Evolutionary conservation across 768 basidiomycete genomes (phyloP).

Genomic region (Tylopilus plumbeoviolaceoides): DNA sequence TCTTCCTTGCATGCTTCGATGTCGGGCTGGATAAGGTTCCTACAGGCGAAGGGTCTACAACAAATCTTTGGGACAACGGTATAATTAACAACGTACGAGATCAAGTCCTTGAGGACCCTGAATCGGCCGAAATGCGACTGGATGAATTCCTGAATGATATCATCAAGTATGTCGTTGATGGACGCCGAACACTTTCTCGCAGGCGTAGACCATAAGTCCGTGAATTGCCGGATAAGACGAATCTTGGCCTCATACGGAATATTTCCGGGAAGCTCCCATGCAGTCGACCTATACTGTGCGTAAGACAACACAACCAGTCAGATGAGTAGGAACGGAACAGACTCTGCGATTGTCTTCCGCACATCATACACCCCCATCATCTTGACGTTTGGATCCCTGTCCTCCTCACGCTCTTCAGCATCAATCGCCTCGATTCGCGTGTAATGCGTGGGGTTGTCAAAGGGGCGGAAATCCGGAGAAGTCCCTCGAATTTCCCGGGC

Average conservation of each 20-base stretch:
- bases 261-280: slow-evolving; percentile 42
- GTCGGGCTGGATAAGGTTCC: slow-evolving; percentile 26
- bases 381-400: neutral
- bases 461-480: slow-evolving; percentile 40
- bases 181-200: slow-evolving; percentile 32
- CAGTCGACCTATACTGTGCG: slow-evolving; percentile 29
- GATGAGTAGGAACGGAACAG: slow-evolving; percentile 1
- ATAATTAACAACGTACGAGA: slow-evolving; percentile 31
- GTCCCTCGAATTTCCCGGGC: too few species aligned
- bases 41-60: slow-evolving; percentile 10
- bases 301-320: neutral
- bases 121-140: slow-evolving; percentile 40
- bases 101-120: slow-evolving; percentile 27
- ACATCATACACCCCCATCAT: slow-evolving; percentile 33
- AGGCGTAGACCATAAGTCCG: slow-evolving; percentile 36
- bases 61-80: neutral
- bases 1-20: slow-evolving; percentile 26
- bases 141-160: slow-evolving; percentile 28
- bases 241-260: slow-evolving; percentile 39
- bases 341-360: slow-evolving; percentile 34
- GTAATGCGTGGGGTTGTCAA: slow-evolving; percentile 13
- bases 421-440: slow-evolving; percentile 10
- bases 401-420: neutral
- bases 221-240: slow-evolving; percentile 33
- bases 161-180: slow-evolving; percentile 30